phyloP scores from a whole-genome alignment of 805 yeast genomes.

The Isabelozyma rhagii region DNA sequence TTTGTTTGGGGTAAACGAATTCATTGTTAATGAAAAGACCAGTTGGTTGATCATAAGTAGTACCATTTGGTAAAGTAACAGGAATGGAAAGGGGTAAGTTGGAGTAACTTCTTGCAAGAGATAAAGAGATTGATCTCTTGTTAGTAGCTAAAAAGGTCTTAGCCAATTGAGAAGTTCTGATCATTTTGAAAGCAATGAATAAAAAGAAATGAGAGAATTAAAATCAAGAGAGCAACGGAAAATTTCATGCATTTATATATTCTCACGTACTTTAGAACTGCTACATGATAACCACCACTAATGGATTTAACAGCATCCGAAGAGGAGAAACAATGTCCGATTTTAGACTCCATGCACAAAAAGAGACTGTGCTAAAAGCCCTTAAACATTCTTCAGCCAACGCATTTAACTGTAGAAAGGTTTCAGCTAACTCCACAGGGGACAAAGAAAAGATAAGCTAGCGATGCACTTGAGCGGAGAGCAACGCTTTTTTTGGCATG shows the following conservation, averaged over 20 bases:
- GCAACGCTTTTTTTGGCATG: too few relatives aligned
- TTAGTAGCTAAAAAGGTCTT: conserved; percentile 2
- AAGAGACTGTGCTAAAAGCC: not conserved
- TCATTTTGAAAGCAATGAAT: conserved; percentile 1
- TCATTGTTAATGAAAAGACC: conserved; percentile 89
- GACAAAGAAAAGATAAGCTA: too few relatives aligned
- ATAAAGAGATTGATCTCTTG: not conserved
- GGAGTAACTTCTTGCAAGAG: conserved; percentile 20
- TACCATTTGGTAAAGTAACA: conserved; percentile 70
- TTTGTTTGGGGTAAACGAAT: conserved; percentile 58
- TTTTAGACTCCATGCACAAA: not conserved
- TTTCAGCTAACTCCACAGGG: too few relatives aligned
- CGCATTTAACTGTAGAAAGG: not conserved
- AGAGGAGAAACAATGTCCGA: not conserved
- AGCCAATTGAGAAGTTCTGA: conserved; percentile 4
- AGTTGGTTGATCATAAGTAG: conserved; percentile 71
- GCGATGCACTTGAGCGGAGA: too few relatives aligned
- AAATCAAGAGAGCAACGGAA: not conserved
- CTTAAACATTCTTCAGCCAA: not conserved
- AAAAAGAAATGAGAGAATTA: not conserved
- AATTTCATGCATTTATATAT: too few relatives aligned
- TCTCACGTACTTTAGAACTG: too few relatives aligned
- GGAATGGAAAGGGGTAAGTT: conserved; percentile 37
- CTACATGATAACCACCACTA: not conserved
- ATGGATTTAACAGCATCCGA: not conserved